These are phyloP conservation scores for Colletotrichum gigasporum DNA, from an alignment of 2,329 filamentous ascomycete genomes.

Conservation along the genomic window DNA sequence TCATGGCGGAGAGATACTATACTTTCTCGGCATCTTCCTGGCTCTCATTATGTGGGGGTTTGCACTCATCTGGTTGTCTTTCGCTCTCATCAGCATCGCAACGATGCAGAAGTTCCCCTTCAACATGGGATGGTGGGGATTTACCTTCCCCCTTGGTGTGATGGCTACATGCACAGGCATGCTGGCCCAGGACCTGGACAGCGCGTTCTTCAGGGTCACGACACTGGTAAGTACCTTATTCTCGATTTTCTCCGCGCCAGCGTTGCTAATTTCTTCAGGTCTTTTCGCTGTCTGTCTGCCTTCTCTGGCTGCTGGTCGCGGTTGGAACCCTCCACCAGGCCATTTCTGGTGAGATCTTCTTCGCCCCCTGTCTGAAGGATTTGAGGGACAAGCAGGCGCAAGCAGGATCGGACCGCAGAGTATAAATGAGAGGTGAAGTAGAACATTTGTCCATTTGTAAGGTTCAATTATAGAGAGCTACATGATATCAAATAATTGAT, in stretches of 20 bases:
- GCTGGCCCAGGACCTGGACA: constrained; percentile 52
- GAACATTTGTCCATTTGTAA: too few species aligned
- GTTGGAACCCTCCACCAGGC: constrained; percentile 48
- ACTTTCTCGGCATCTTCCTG: constrained; percentile 62
- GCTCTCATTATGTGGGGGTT: constrained; percentile 56
- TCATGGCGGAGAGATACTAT: constrained; percentile 62
- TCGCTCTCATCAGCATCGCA: constrained; percentile 51
- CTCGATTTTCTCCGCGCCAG: neutral
- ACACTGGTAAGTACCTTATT: constrained; percentile 42
- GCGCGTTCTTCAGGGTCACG: constrained; percentile 52
- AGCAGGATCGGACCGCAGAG: constrained; percentile 38
- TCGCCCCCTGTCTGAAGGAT: constrained; percentile 54
- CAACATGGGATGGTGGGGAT: constrained; percentile 59
- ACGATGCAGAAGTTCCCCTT: constrained; percentile 51
- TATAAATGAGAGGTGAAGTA: constrained; percentile 34
- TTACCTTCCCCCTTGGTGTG: constrained; percentile 57
- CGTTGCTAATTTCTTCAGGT: constrained; percentile 40
- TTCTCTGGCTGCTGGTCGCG: constrained; percentile 54
- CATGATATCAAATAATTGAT: too few species aligned
- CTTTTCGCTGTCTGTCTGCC: constrained; percentile 49
- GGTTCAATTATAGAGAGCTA: too few species aligned
- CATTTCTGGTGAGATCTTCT: constrained; percentile 53
- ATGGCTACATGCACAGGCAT: constrained; percentile 51
- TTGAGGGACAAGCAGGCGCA: constrained; percentile 43
- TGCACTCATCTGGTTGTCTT: constrained; percentile 53